Percentiles rank a stretch among this genome's conserved stretches.
Conservation (phyloP, 1,139 yeast species). For the Taphrina deformans region DNA sequence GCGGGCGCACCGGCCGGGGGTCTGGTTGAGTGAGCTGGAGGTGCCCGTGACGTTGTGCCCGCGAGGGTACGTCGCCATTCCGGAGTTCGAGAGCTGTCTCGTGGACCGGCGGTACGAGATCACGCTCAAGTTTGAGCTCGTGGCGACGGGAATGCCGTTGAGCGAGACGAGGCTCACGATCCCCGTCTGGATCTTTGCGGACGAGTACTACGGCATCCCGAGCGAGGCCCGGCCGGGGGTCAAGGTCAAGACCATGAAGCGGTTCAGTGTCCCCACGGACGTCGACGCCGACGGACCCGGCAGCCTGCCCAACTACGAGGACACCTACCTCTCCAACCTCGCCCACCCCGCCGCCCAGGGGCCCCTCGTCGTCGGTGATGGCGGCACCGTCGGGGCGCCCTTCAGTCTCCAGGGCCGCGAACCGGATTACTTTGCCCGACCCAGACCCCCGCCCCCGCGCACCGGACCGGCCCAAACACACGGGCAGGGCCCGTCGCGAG, state of each 20-base stretch:
- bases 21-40: conserved; percentile 21
- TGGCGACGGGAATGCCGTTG: conserved; percentile 10
- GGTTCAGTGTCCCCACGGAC: conserved; percentile 24
- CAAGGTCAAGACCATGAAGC: conserved; percentile 11
- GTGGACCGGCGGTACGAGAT: conserved; percentile 19
- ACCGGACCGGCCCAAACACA: no score
- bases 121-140: conserved; percentile 23
- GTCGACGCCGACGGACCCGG: conserved; percentile 24
- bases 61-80: conserved; percentile 28
- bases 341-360: not conserved
- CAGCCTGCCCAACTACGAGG: conserved; percentile 28
- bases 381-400: conserved; percentile 25
- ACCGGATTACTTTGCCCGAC: conserved; percentile 30
- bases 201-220: conserved; percentile 30
- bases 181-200: conserved; percentile 31
- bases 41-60: conserved; percentile 30
- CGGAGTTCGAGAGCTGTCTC: conserved; percentile 31
- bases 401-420: conserved; percentile 21
- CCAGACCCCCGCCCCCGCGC: not conserved
- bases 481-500: no score
- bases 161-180: conserved; percentile 20
- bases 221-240: conserved; percentile 17
- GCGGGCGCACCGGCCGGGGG: conserved; percentile 28
- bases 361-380: conserved; percentile 17
- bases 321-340: conserved; percentile 23